phyloP scores from a whole-genome alignment of 2,329 filamentous ascomycete genomes.

The Didymosphaeria variabile region DNA sequence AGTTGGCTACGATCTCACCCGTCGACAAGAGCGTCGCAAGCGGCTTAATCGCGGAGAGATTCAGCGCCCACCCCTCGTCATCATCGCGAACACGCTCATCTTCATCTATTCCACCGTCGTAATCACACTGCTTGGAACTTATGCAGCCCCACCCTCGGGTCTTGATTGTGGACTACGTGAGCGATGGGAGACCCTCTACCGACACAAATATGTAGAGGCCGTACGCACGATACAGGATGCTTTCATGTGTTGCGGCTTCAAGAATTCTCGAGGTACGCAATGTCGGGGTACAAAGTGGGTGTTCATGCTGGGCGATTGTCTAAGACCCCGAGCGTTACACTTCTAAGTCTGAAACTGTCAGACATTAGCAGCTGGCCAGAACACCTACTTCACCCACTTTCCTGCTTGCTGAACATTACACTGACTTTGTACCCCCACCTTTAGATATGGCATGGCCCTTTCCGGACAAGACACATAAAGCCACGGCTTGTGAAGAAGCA shows the following conservation, averaged over 20 bases:
- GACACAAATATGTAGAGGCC: constrained; percentile 57
- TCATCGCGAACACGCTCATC: constrained; percentile 50
- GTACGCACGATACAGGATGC: constrained; percentile 71
- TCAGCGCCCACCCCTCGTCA: constrained; percentile 46
- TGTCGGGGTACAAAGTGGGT: too few relatives aligned
- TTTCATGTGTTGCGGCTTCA: constrained; percentile 73
- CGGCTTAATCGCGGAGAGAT: constrained; percentile 44
- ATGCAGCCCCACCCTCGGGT: constrained; percentile 49
- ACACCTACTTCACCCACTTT: too few relatives aligned
- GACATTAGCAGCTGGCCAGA: too few relatives aligned
- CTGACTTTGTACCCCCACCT: too few relatives aligned
- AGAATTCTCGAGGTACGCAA: constrained; percentile 55
- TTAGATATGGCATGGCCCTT: constrained; percentile 75
- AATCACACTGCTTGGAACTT: constrained; percentile 56
- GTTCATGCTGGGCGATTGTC: too few relatives aligned
- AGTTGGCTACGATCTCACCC: constrained; percentile 47
- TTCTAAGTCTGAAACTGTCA: too few relatives aligned
- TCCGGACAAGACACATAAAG: constrained; percentile 43
- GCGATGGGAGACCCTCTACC: constrained; percentile 66
- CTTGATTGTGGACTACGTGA: constrained; percentile 65
- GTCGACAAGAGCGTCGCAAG: constrained; percentile 40
- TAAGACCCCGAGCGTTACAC: too few relatives aligned
- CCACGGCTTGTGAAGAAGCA: constrained; percentile 56
- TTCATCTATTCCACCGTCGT: constrained; percentile 55
- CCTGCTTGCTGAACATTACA: too few relatives aligned